Percentiles rank a stretch among this genome's conserved stretches.
These are phyloP conservation scores for Linderina pennispora DNA, from an alignment of 192 early-diverging fungal species.

Conservation along the genomic window DNA sequence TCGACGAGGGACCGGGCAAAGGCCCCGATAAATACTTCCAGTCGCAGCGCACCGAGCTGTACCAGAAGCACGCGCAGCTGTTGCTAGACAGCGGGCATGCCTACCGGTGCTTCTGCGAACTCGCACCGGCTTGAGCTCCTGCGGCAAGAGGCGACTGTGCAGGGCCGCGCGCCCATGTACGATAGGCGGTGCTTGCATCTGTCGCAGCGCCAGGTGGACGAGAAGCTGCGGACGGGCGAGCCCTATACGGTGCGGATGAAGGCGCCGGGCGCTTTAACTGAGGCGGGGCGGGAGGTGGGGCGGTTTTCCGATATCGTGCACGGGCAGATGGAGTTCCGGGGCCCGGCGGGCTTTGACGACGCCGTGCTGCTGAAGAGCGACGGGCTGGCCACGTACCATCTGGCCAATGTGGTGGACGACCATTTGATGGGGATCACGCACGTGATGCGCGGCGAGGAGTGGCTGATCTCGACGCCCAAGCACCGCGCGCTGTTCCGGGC, in stretches of 20 bases:
- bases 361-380: conserved; percentile 87
- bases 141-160: conserved; percentile 48
- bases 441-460: conserved; percentile 92
- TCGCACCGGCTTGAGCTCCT: conserved; percentile 58
- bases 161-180: conserved; percentile 59
- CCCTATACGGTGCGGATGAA: conserved; percentile 72
- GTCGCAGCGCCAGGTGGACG: conserved; percentile 57
- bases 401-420: conserved; percentile 95
- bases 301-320: conserved; percentile 67
- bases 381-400: conserved; percentile 89
- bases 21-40: conserved; percentile 65
- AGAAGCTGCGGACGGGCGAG: conserved; percentile 48
- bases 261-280: conserved; percentile 19
- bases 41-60: conserved; percentile 70
- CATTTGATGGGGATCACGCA: conserved; percentile 87
- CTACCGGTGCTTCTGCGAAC: conserved; percentile 85
- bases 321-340: conserved; percentile 61
- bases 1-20: conserved; percentile 71
- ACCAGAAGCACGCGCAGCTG: conserved; percentile 57
- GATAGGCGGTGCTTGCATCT: conserved; percentile 75
- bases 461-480: conserved; percentile 91
- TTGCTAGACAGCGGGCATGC: conserved; percentile 67
- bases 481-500: conserved; percentile 79
- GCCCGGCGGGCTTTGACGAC: conserved; percentile 75
- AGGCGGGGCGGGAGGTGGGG: conserved; percentile 52